Percentiles rank a stretch among this genome's conserved stretches.
These are phyloP conservation scores for Tricladium varicosporioides DNA, from an alignment of 2,329 filamentous ascomycete genomes.

Conservation along the genomic window DNA sequence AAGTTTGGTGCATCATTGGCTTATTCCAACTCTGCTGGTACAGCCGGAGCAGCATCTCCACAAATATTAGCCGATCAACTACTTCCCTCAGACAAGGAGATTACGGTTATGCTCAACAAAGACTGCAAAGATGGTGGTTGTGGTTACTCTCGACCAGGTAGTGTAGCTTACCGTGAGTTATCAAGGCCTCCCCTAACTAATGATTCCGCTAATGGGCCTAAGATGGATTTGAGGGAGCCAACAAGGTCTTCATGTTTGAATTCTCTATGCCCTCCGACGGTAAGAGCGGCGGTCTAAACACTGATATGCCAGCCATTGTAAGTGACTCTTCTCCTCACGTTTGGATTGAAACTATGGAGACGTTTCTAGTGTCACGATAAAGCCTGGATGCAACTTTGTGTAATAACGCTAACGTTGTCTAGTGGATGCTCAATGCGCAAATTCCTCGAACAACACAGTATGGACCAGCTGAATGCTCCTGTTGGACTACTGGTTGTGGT, in stretches of 20 bases:
- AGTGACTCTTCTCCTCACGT: neutral
- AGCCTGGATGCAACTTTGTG: neutral
- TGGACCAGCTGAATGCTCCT: conserved; percentile 60
- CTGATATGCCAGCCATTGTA: conserved; percentile 65
- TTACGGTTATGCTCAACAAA: conserved; percentile 49
- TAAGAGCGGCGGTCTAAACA: conserved; percentile 48
- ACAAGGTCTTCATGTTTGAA: conserved; percentile 72
- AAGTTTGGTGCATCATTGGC: conserved; percentile 57
- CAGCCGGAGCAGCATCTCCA: conserved; percentile 43
- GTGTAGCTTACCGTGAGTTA: conserved; percentile 49
- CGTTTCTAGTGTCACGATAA: neutral
- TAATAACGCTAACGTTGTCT: conserved; percentile 1
- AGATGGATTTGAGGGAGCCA: conserved; percentile 69
- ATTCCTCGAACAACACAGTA: conserved; percentile 73
- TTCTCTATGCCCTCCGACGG: conserved; percentile 69
- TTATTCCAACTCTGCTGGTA: conserved; percentile 49
- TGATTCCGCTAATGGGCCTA: conserved; percentile 13
- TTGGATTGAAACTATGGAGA: neutral
- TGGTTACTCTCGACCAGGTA: conserved; percentile 46
- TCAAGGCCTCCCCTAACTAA: neutral
- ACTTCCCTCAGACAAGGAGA: conserved; percentile 48
- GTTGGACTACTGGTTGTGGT: conserved; percentile 69
- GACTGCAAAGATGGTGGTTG: conserved; percentile 46
- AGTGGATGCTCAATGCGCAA: conserved; percentile 71
- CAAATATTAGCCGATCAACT: conserved; percentile 48